Evolutionary conservation across 2,329 filamentous ascomycete genomes (phyloP).

Genomic region (Beauveria medogensis): DNA sequence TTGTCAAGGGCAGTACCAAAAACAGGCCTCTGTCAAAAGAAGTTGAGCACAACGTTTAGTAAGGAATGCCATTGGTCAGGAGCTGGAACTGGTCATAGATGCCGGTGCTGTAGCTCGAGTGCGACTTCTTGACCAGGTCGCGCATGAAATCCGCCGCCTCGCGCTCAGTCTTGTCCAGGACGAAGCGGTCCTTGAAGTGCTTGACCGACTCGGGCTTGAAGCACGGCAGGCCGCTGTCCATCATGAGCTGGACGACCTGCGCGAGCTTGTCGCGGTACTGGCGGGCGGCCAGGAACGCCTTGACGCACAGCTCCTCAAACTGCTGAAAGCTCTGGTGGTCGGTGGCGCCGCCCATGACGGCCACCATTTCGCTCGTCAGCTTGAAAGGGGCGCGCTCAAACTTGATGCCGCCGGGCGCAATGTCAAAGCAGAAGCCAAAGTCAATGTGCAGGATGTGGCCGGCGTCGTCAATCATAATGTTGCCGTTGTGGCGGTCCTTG

Average conservation of each 20-base stretch:
- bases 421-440: constrained; percentile 99
- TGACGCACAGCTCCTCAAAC: constrained; percentile 95
- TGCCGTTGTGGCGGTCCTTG: constrained; percentile 98
- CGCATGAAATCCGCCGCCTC: constrained; percentile 95
- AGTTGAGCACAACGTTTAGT: constrained; percentile 42
- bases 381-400: constrained; percentile 99
- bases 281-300: constrained; percentile 82
- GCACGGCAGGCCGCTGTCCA: constrained; percentile 90
- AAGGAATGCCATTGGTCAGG: constrained; percentile 94
- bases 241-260: constrained; percentile 88
- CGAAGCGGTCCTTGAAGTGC: constrained; percentile 88
- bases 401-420: constrained; percentile 90
- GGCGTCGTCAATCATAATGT: constrained; percentile 98
- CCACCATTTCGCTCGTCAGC: constrained; percentile 92
- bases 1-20: background rate
- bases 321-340: constrained; percentile 84
- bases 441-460: constrained; percentile 98
- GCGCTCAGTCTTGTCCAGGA: constrained; percentile 80
- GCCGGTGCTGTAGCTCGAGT: constrained; percentile 82
- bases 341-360: constrained; percentile 90
- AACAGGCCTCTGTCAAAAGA: background rate
- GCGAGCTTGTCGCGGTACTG: constrained; percentile 83
- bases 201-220: constrained; percentile 95
- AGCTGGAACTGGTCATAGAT: constrained; percentile 98
- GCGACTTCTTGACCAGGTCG: constrained; percentile 81